These are phyloP conservation scores for Xylariaceae sp. DNA, from an alignment of 2,329 filamentous ascomycete species.

Conservation along the genomic window DNA sequence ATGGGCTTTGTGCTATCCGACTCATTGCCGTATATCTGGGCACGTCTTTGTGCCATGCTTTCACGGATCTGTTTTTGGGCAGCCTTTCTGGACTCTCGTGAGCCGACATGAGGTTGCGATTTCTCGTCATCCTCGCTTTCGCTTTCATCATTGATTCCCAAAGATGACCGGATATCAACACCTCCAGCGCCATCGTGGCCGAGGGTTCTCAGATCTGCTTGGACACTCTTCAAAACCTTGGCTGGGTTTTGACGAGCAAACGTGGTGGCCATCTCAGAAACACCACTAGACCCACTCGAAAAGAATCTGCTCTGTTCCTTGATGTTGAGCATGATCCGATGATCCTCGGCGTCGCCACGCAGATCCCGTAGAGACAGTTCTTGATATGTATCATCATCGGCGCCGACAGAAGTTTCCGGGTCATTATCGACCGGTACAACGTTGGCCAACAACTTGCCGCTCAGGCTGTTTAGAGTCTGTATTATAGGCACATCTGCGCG, in stretches of 20 bases:
- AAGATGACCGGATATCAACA: slow-evolving; percentile 57
- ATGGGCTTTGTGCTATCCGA: slow-evolving; percentile 49
- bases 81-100: slow-evolving; percentile 59
- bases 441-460: slow-evolving; percentile 88
- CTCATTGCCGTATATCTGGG: slow-evolving; percentile 52
- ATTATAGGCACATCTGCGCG: slow-evolving; percentile 81
- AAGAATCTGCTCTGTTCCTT: slow-evolving; percentile 85
- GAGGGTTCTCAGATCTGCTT: slow-evolving; percentile 55
- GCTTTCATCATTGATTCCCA: slow-evolving; percentile 67
- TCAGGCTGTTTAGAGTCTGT: slow-evolving; percentile 81
- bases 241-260: slow-evolving; percentile 68
- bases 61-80: slow-evolving; percentile 65
- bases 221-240: slow-evolving; percentile 63
- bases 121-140: slow-evolving; percentile 62
- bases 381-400: slow-evolving; percentile 70
- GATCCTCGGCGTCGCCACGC: slow-evolving; percentile 66
- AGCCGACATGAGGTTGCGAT: slow-evolving; percentile 60
- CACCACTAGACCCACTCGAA: slow-evolving; percentile 51
- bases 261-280: slow-evolving; percentile 42
- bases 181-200: slow-evolving; percentile 46
- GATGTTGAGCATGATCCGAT: slow-evolving; percentile 79
- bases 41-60: slow-evolving; percentile 58
- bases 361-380: slow-evolving; percentile 78
- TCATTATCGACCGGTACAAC: slow-evolving; percentile 76
- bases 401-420: slow-evolving; percentile 55